Base-by-base conservation (phyloP, 2,329 filamentous ascomycete species). In the Nemania serpens region DNA sequence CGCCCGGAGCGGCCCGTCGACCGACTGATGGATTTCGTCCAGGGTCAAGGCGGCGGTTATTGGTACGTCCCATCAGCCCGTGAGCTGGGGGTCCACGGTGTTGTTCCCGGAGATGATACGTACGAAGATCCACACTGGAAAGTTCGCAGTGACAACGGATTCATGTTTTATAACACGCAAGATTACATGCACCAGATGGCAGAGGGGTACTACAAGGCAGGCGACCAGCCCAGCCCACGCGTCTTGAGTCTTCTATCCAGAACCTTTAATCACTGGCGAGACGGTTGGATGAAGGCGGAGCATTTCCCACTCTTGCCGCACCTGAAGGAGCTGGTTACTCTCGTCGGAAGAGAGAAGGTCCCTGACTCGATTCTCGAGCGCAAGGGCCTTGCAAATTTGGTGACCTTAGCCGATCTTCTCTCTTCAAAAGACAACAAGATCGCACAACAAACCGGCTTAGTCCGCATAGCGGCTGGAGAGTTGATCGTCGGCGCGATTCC, bases 101-200 rank as follows among this genome's bases (percentile, higher is more conserved):
- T 64, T 2, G 54, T 46, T 17, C 43, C 52, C 2, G 54, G 58
- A 20, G 58, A 64, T 6, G 61, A 64, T 13, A 64, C 58, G 13
- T 64, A 58, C 20, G 58, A 64, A 51, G 61, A 64, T 55, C 51
- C 61, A 0, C 61, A 64, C 43, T 64, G 61, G 61, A 43, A 53
- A 9, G 12, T 64, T 22, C 61, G 58, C 6, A 64, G 61, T 20
- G 13, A 15, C 18, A 64, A 64, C 22, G 42, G 47, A 3, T 64
- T 61, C 22, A 36, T 64, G 12, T 64, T 49, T 42, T 64, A 61
- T 20, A 64, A 64, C 51, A 58, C 55, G 29, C 61, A 61, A 25
- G 58, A 64, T 12, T 64, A 64, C 47, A 64, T 64, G 61, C 61
- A 64, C 22, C 58, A 55, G 47, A 64, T 64, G 58, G 58, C 58